A percentile compares a stretch with the other conserved stretches of the same genome.
These are phyloP conservation scores for Lepidium aucheri DNA, from an alignment of 345 rosid genomes.

Conservation along the genomic window DNA sequence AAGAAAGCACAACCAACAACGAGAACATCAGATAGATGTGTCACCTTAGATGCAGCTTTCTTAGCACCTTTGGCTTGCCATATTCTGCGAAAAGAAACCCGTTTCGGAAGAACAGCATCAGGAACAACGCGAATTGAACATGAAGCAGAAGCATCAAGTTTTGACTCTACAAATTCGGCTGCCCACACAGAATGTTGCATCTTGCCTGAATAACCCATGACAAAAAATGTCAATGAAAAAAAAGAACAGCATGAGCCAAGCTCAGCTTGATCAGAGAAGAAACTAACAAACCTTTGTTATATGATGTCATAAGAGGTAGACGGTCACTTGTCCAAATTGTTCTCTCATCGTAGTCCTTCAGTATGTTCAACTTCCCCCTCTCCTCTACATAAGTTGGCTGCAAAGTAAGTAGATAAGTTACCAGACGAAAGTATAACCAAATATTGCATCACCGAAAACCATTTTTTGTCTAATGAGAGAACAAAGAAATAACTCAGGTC, in stretches of 20 bases:
- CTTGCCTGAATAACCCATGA: slow-evolving; percentile 52
- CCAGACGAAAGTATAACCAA: slow-evolving; percentile 4
- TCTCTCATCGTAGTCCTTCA: slow-evolving; percentile 84
- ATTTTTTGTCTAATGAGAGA: not conserved
- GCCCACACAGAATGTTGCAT: slow-evolving; percentile 95
- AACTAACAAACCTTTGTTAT: slow-evolving; percentile 58
- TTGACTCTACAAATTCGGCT: slow-evolving; percentile 55
- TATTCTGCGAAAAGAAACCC: slow-evolving; percentile 68
- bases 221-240: not conserved
- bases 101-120: slow-evolving; percentile 40
- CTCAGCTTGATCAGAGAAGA: not conserved
- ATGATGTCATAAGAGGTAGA: slow-evolving; percentile 81
- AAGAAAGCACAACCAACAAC: slow-evolving; percentile 10
- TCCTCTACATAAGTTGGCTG: slow-evolving; percentile 78
- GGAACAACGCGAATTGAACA: slow-evolving; percentile 40
- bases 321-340: slow-evolving; percentile 87
- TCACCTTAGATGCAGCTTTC: slow-evolving; percentile 77
- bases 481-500: not conserved
- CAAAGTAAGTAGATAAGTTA: slow-evolving; percentile 13
- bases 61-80: slow-evolving; percentile 94
- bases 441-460: not conserved
- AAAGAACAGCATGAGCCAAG: not conserved
- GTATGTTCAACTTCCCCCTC: slow-evolving; percentile 66
- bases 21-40: slow-evolving; percentile 13
- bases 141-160: slow-evolving; percentile 37